Percentiles rank a stretch among this genome's conserved stretches.
These are phyloP conservation scores for Pseudogymnoascus destructans DNA, from an alignment of 2,329 filamentous ascomycete species.

Conservation along the genomic window DNA sequence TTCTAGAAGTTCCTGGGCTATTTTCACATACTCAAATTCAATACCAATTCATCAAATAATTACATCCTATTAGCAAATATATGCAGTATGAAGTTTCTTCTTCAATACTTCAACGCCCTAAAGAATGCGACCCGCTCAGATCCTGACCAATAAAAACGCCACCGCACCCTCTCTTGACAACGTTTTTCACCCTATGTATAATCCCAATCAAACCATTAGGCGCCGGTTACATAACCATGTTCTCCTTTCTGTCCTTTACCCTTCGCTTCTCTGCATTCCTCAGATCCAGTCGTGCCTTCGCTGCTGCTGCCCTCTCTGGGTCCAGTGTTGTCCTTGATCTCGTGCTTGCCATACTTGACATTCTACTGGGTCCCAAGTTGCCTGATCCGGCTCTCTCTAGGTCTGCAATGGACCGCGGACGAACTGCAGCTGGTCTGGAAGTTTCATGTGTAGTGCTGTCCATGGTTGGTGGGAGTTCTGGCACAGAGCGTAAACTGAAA, in stretches of 20 bases:
- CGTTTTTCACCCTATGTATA: constrained; percentile 6
- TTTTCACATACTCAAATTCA: background rate
- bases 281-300: constrained; percentile 24
- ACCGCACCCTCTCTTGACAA: constrained; percentile 1
- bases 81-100: constrained; percentile 7
- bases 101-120: background rate
- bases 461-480: background rate
- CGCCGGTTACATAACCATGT: constrained; percentile 13
- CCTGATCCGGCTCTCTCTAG: constrained; percentile 36
- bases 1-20: background rate
- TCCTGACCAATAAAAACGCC: constrained; percentile 7
- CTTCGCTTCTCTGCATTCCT: constrained; percentile 23
- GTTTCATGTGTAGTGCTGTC: background rate
- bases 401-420: constrained; percentile 32
- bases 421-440: background rate
- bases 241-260: constrained; percentile 17
- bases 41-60: background rate
- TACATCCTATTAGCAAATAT: constrained; percentile 2
- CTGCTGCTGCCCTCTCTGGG: constrained; percentile 26
- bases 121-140: constrained; percentile 6
- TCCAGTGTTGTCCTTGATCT: constrained; percentile 18
- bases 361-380: background rate
- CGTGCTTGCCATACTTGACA: constrained; percentile 15
- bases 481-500: background rate
- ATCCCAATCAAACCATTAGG: background rate